Percentiles rank a stretch among this genome's conserved stretches.
Evolutionary conservation across 805 yeast genomes (phyloP).

Genomic region (Ogataea methanolica): DNA sequence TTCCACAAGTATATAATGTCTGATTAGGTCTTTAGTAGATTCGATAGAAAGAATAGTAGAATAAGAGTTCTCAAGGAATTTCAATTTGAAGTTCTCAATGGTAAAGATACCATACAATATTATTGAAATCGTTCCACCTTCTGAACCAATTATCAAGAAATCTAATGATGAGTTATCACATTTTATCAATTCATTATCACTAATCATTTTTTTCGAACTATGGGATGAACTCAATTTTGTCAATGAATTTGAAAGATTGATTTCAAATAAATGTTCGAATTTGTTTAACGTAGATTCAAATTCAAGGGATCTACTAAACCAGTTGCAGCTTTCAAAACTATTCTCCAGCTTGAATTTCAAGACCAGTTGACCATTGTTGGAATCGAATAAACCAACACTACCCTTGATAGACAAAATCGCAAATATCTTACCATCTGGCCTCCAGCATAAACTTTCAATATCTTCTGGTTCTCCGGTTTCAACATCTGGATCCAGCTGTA

Average conservation of each 20-base stretch:
- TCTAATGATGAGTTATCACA: slow-evolving; percentile 24
- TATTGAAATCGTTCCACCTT: slow-evolving; percentile 18
- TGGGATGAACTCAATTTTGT: slow-evolving; percentile 22
- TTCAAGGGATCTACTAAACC: slow-evolving; percentile 17
- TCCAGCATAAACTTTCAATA: slow-evolving; percentile 22
- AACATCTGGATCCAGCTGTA: slow-evolving; percentile 18
- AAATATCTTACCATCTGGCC: slow-evolving; percentile 30
- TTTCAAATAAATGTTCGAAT: slow-evolving; percentile 16
- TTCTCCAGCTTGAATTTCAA: slow-evolving; percentile 13
- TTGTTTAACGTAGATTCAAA: slow-evolving; percentile 7
- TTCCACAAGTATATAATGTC: slow-evolving; percentile 24
- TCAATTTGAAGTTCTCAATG: slow-evolving; percentile 22
- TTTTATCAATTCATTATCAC: slow-evolving; percentile 18
- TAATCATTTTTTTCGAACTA: slow-evolving; percentile 16
- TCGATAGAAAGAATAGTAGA: slow-evolving; percentile 12
- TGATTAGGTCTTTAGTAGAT: slow-evolving; percentile 18
- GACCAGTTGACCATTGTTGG: slow-evolving; percentile 25
- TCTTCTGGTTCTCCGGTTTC: slow-evolving; percentile 3
- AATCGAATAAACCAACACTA: slow-evolving; percentile 22
- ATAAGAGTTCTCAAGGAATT: slow-evolving; percentile 11
- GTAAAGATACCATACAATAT: slow-evolving; percentile 32
- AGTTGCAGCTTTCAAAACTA: slow-evolving; percentile 13
- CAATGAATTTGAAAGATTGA: slow-evolving; percentile 21
- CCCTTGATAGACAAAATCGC: slow-evolving; percentile 23
- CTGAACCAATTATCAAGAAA: slow-evolving; percentile 25